Percentiles rank a stretch among this genome's conserved stretches.
Evolutionary conservation across 1,284 basidiomycete species (phyloP).

Genomic region (Cryptococcus sp.): DNA sequence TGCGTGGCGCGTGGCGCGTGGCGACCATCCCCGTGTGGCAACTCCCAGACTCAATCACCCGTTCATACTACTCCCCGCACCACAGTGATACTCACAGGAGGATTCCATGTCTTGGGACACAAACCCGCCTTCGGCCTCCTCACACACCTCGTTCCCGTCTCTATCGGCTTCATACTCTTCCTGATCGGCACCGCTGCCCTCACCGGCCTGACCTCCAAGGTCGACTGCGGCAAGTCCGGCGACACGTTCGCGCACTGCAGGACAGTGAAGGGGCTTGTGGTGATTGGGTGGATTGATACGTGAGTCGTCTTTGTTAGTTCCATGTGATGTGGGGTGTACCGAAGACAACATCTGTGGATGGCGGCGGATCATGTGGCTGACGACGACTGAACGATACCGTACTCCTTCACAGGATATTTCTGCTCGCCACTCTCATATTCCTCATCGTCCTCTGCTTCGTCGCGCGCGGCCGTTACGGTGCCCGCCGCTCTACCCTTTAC

Average conservation of each 20-base stretch:
- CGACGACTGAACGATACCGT: too few species aligned
- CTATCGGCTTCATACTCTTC: conserved; percentile 48
- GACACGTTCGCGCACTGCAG: conserved; percentile 42
- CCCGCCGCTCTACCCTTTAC: conserved; percentile 37
- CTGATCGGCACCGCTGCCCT: conserved; percentile 47
- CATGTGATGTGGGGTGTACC: too few species aligned
- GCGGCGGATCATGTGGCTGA: background rate
- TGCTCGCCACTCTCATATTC: conserved; percentile 40
- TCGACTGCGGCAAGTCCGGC: conserved; percentile 36
- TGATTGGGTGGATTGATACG: conserved; percentile 50
- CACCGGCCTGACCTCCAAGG: conserved; percentile 44
- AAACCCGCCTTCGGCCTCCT: conserved; percentile 47
- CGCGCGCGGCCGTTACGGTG: conserved; percentile 45
- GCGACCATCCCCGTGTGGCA: too few species aligned
- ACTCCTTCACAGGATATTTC: conserved; percentile 21
- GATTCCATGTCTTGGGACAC: conserved; percentile 42
- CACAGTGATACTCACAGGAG: conserved; percentile 46
- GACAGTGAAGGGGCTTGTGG: conserved; percentile 47
- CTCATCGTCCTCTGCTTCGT: conserved; percentile 46
- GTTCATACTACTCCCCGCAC: background rate
- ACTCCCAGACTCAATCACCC: background rate
- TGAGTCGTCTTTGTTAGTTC: conserved; percentile 16
- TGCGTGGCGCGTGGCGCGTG: too few species aligned
- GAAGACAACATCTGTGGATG: background rate
- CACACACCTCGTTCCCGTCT: conserved; percentile 43